Conservation (phyloP, 257 asterid species). For the Solanum pimpinellifolium region DNA sequence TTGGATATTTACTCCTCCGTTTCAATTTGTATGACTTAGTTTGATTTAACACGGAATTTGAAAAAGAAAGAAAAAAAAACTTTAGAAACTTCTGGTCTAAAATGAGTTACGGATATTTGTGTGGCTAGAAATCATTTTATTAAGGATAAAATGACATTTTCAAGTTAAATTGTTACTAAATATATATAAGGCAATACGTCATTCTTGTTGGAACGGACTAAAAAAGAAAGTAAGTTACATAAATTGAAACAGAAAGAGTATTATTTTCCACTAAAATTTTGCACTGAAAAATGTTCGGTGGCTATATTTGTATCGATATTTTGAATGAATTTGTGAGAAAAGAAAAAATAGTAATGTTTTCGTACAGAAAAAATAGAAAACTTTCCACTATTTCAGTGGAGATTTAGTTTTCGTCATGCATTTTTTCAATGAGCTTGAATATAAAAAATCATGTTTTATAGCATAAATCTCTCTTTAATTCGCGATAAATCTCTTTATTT, state of each 20-base stretch:
- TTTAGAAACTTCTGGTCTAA: not conserved
- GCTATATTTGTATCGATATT: not conserved
- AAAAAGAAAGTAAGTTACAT: not conserved
- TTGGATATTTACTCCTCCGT: no score
- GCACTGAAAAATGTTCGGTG: not conserved
- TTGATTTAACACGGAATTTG: no score
- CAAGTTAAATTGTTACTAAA: not conserved
- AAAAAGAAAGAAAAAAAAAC: fast-evolving
- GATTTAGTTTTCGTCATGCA: not conserved
- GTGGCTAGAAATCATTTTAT: not conserved
- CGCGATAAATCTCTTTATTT: not conserved
- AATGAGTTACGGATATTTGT: no score
- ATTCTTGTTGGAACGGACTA: not conserved
- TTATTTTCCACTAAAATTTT: not conserved
- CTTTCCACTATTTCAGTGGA: not conserved
- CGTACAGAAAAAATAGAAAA: not conserved
- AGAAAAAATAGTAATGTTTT: not conserved
- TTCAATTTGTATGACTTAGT: not conserved
- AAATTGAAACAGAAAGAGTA: no score
- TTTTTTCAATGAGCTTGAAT: not conserved
- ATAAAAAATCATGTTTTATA: not conserved
- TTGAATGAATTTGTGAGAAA: not conserved
- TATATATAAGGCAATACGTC: not conserved
- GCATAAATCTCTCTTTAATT: not conserved
- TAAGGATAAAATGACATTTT: not conserved